Percentiles rank a stretch among this genome's conserved stretches.
Conservation (phyloP, 768 basidiomycete species). For the Zangia roseola region DNA sequence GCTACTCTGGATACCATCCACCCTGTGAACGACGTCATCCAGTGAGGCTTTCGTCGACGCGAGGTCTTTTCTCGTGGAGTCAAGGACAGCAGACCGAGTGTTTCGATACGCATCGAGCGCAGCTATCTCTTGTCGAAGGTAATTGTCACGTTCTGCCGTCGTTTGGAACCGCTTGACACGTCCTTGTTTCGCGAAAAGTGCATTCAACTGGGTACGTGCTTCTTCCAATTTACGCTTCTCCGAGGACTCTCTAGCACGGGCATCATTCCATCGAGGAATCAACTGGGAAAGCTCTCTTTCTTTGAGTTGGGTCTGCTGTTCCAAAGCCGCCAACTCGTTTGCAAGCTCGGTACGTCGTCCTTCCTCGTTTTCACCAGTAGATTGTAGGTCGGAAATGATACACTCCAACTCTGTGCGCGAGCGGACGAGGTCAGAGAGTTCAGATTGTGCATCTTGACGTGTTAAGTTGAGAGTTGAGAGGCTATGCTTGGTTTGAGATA, state of each 20-base stretch:
- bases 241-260: conserved; percentile 46
- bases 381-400: conserved; percentile 70
- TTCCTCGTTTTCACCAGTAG: conserved; percentile 61
- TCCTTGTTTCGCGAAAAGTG: conserved; percentile 88
- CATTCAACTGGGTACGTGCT: conserved; percentile 64
- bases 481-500: conserved; percentile 66
- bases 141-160: conserved; percentile 80
- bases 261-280: conserved; percentile 67
- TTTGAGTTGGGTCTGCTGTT: conserved; percentile 59
- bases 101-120: conserved; percentile 61
- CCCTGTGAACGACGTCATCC: conserved; percentile 56
- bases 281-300: conserved; percentile 62
- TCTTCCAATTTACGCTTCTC: conserved; percentile 74
- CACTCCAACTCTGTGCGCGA: conserved; percentile 86
- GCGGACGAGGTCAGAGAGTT: conserved; percentile 84
- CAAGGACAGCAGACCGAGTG: conserved; percentile 56
- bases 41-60: conserved; percentile 46
- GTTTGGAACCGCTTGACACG: conserved; percentile 83
- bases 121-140: conserved; percentile 74
- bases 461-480: conserved; percentile 69
- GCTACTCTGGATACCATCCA: conserved; percentile 53
- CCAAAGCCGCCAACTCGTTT: conserved; percentile 59
- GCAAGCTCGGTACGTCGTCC: conserved; percentile 63
- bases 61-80: conserved; percentile 51
- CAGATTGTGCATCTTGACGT: conserved; percentile 73